These are phyloP conservation scores for Aspergillus quadrilineatus DNA, from an alignment of 2,329 filamentous ascomycete species.

Conservation along the genomic window DNA sequence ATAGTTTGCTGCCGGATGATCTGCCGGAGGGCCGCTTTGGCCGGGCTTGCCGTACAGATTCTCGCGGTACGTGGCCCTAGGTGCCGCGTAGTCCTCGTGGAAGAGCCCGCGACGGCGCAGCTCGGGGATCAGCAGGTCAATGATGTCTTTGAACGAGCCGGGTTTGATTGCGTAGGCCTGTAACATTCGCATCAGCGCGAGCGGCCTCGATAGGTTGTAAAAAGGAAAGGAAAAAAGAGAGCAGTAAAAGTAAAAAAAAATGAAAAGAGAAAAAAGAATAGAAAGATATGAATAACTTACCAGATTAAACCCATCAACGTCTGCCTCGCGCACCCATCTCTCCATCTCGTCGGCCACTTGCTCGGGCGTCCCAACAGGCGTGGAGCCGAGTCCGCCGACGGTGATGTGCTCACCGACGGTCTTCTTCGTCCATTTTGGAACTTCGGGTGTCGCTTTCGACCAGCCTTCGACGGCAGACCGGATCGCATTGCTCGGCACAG, in stretches of 20 bases:
- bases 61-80: slow-evolving; percentile 41
- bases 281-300: slow-evolving; percentile 41
- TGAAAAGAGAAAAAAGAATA: neutral
- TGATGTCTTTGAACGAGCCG: slow-evolving; percentile 66
- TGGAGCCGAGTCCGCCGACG: slow-evolving; percentile 65
- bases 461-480: slow-evolving; percentile 52
- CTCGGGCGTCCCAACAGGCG: slow-evolving; percentile 62
- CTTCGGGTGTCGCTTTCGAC: slow-evolving; percentile 57
- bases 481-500: slow-evolving; percentile 63
- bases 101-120: slow-evolving; percentile 55
- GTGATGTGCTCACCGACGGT: slow-evolving; percentile 68
- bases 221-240: too few relatives aligned
- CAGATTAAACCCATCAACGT: slow-evolving; percentile 74
- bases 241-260: too few relatives aligned
- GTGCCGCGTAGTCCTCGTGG: slow-evolving; percentile 40
- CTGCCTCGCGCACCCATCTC: slow-evolving; percentile 65
- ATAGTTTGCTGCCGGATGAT: slow-evolving; percentile 40
- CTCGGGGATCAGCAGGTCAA: slow-evolving; percentile 65
- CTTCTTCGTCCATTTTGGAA: slow-evolving; percentile 69
- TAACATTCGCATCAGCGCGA: slow-evolving; percentile 21
- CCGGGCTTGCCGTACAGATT: slow-evolving; percentile 37
- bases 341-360: slow-evolving; percentile 68
- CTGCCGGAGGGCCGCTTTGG: slow-evolving; percentile 32
- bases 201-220: neutral
- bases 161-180: slow-evolving; percentile 66